Base-by-base conservation (phyloP, 495 filamentous ascomycete species). In the Aspergillus steynii region DNA sequence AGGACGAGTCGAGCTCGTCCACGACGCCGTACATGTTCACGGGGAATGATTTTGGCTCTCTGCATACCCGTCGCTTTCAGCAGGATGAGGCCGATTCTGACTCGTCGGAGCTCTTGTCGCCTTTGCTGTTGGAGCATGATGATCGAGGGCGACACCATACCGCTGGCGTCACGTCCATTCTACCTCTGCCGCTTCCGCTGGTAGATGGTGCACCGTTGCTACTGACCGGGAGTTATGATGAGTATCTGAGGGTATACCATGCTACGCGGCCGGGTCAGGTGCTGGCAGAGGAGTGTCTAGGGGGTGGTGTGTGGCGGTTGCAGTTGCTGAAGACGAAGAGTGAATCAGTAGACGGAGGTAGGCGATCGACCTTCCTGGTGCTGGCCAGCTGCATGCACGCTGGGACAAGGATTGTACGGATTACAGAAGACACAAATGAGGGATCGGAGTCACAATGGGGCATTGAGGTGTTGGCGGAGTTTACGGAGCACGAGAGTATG, bases 341-440 rank as follows among this genome's bases (percentile, higher is more conserved):
- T 29, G 8, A 27, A 2, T n/a, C 28, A 15, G 56, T 32, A 2
- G 56, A 71, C 1, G 62, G 56, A 10, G 51, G 53, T 26, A 61
- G 64, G 29, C 63, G 53, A 6, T 78, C 74, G 69, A 71, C 55
- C 14, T 82, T 81, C 8, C 64, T 83, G 50, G 81, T 98, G 28
- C 76, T 99, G 59, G 95, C 89, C 14, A 95, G 91, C 53, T 97
- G 94, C 68, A 98, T 98, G 95, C 90, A 96, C 76, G 91, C 87
- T 1, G 95, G 95, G 14, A 83, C 83, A 28, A 82, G 87, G 59
- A 69, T 98, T 28, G 75, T 99, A 3, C 72, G 82, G 54, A 68
- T 93, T 31, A 68, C 57, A 12, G 65, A 69, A 10, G 37, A 42
- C 48, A 66, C 50, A 20, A 29, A 60, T 0, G 65, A 62, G 25